phyloP scores from a whole-genome alignment of 495 filamentous ascomycete species.

The Lophium mytilinum region DNA sequence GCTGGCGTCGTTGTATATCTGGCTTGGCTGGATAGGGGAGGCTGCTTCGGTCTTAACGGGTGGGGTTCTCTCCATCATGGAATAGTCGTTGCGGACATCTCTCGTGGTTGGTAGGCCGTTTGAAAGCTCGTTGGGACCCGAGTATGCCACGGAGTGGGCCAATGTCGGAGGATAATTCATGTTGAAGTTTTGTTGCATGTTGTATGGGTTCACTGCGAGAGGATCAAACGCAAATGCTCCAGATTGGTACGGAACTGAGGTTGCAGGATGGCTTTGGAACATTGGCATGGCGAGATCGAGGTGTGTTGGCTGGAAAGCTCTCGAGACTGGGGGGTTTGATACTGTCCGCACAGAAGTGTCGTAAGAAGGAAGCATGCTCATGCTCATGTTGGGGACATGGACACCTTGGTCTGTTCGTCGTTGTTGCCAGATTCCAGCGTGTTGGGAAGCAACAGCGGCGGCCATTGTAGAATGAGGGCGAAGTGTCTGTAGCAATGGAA shows the following conservation, averaged over 20 bases:
- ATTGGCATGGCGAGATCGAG: conserved; percentile 28
- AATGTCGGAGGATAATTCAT: conserved; percentile 15
- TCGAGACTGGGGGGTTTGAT: conserved; percentile 13
- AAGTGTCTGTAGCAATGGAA: background rate
- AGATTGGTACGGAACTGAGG: conserved; percentile 25
- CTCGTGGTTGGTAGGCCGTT: conserved; percentile 5
- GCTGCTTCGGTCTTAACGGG: conserved; percentile 31
- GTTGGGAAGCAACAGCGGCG: conserved; percentile 26
- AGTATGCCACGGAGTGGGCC: conserved; percentile 12
- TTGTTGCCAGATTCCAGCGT: conserved; percentile 26
- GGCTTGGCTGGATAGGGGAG: conserved; percentile 29
- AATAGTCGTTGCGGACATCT: conserved; percentile 11
- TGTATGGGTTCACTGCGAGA: conserved; percentile 21
- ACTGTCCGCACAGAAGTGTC: conserved; percentile 16
- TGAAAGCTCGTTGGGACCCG: conserved; percentile 12
- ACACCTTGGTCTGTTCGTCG: conserved; percentile 21
- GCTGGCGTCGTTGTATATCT: conserved; percentile 22
- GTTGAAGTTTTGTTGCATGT: conserved; percentile 23
- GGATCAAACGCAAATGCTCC: conserved; percentile 26
- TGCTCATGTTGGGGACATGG: conserved; percentile 23
- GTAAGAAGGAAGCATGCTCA: conserved; percentile 22
- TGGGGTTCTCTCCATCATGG: conserved; percentile 22
- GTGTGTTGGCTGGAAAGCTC: conserved; percentile 20
- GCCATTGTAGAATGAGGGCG: conserved; percentile 21
- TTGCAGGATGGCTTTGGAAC: conserved; percentile 15